Evolutionary conservation across 2,329 filamentous ascomycete species (phyloP), one percentile per base, ranked within the genome.

Genomic region (Venturia asperata): DNA sequence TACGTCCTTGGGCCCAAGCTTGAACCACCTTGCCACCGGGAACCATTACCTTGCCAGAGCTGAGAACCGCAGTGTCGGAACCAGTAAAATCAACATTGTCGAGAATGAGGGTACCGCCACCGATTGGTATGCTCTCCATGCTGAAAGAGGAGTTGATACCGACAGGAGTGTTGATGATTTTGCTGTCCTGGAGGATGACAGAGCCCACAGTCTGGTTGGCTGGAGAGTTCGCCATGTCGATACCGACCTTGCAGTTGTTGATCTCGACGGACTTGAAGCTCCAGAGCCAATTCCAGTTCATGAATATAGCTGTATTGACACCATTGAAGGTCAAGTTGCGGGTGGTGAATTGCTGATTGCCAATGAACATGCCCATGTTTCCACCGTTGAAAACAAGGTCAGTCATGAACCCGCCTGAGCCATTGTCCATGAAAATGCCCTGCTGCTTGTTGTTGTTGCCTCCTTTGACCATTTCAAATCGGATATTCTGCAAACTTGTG

Each of bases 81-180:
- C 85, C 87, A 61, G 80, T 80, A 69, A 97, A 91, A 77, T 97
- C 91, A 42, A 95, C 90, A 70, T 97, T 97, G 78, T 96, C 90
- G 13, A 97, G 76, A 69, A 96, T 83, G 58, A 97, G 83, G 17
- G 90, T 91, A 67, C 90, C 91, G 72, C 92, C 93, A 70, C 89
- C 90, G 65, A 82, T 78, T 27, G 85, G 82, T 66, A 87, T 82
- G 65, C 83, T 85, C 70, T 83, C 82, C 78, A 88, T 90, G 11
- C 86, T 82, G 66, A 90, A 96, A 1, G 88, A 85, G 34, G 91
- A 93, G 70, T 85, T 85, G 71, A 97, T 82, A 69, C 90, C 93
- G 64, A 91, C 83, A 1, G 83, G 83, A 1, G 90, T 93, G 77
- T 90, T 88, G 69, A 81, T 83, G 71, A 97, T 85, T 69, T 82